Base-by-base conservation (phyloP, 139 green algal species). In the Axilococcus clingmanii region DNA sequence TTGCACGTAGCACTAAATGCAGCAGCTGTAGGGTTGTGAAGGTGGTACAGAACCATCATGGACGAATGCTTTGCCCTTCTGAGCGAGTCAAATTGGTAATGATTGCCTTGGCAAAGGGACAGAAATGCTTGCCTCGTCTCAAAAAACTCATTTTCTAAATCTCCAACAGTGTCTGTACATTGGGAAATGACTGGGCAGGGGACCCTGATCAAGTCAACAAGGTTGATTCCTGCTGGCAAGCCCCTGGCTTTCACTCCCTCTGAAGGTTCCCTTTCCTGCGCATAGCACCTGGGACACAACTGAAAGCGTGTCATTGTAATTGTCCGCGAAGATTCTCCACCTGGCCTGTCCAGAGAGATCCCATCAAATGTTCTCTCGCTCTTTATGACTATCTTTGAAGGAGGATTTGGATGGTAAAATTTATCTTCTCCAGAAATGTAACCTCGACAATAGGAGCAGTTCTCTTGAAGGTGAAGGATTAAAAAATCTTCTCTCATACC, bases 31-130 rank as follows among this genome's bases (percentile, higher is more conserved):
- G 93, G 91, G 78, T 99, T 99, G 88, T 99, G 90, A 59, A 98
- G 64, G 76, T 99, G 91, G 81, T 99, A 99, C 27, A 99, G 74
- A 52, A 96, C 84, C 91, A 99, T 99, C 85, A 97, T 96, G 70
- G 71, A 86, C 37, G 72, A 90, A 82, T 99, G 91, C 80, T 96
- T 96, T 52, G 93, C 90, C 37, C 91, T 83, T 22, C 91, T 87
- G 59, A 95, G 60, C 22, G 75, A 90, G 83, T 99, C 93, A 59
- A 97, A 99, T 82, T 97, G 91, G 71, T 94, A 97, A 83, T 96
- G 91, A 74, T 97, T 96, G 68, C 88, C 89, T 70, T 96, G 89
- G 78, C 90, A 97, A 29, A 97, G 81, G 8, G 68, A 85, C 52
- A 97, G 65, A 73, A 96, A 97, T 42, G 80, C 77, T 75, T 93